Percentiles rank a stretch among this genome's conserved stretches.
phyloP scores from a whole-genome alignment of 441 rosid genomes.

The Eugenia klotzschiana region DNA sequence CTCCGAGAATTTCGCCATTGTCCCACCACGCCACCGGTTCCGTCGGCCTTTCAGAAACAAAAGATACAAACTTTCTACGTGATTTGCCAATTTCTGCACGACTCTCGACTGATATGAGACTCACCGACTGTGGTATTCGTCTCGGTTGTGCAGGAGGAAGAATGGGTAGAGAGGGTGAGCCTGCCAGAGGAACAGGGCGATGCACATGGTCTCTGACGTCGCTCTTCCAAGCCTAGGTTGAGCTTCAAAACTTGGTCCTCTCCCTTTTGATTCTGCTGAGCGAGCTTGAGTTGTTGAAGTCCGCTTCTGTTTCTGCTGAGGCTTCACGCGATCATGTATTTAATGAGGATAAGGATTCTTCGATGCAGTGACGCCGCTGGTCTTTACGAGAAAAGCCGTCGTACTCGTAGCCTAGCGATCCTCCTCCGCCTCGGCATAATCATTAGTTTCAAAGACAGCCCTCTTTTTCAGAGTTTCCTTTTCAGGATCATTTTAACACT shows the following conservation, averaged over 20 bases:
- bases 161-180: conserved; percentile 64
- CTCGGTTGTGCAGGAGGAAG: conserved; percentile 60
- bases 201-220: conserved; percentile 33
- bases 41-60: conserved; percentile 29
- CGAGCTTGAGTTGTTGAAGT: background rate
- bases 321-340: background rate
- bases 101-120: background rate
- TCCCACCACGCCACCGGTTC: conserved; percentile 62
- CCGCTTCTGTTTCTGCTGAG: background rate
- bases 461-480: background rate
- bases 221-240: background rate
- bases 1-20: conserved; percentile 52
- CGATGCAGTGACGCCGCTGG: background rate
- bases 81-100: background rate
- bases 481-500: background rate
- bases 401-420: too few relatives aligned
- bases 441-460: background rate
- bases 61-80: background rate
- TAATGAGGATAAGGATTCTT: background rate
- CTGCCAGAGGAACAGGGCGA: conserved; percentile 65
- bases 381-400: background rate
- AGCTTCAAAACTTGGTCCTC: background rate
- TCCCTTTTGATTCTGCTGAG: background rate
- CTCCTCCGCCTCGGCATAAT: background rate
- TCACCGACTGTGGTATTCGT: conserved; percentile 56